Evolutionary conservation across 2,329 filamentous ascomycete species (phyloP).

Genomic region (Fusarium heterosporum): DNA sequence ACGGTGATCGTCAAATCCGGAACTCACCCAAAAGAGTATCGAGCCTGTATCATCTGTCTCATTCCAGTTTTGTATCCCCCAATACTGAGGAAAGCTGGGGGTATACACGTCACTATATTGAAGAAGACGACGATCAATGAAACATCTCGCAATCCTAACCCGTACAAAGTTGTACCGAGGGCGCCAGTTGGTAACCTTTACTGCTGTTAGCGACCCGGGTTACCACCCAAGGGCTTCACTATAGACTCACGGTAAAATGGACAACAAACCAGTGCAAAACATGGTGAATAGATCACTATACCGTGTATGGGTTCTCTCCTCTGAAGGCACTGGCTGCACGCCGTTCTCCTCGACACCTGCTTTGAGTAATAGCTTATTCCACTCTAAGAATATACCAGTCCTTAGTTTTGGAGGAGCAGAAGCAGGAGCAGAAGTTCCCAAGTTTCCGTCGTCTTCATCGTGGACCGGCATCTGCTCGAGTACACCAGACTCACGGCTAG

Average conservation of each 20-base stretch:
- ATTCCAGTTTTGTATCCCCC: constrained; percentile 68
- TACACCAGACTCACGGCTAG: background rate
- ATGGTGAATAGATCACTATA: constrained; percentile 70
- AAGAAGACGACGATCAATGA: constrained; percentile 71
- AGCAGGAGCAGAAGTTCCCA: constrained; percentile 51
- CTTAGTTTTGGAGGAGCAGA: constrained; percentile 48
- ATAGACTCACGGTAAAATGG: constrained; percentile 65
- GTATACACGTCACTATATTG: constrained; percentile 62
- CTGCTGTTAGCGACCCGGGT: constrained; percentile 12
- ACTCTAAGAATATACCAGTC: constrained; percentile 50
- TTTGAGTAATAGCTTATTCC: constrained; percentile 58
- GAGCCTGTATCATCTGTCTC: constrained; percentile 70
- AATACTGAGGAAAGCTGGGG: constrained; percentile 67
- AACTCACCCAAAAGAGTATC: constrained; percentile 67
- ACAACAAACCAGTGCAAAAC: constrained; percentile 69
- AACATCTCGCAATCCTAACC: constrained; percentile 65
- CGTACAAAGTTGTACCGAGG: constrained; percentile 65
- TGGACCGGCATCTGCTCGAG: background rate
- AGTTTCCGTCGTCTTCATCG: background rate
- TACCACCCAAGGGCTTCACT: background rate
- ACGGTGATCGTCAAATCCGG: background rate
- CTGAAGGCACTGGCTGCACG: constrained; percentile 65
- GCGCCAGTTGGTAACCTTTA: constrained; percentile 68
- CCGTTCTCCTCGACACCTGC: constrained; percentile 65
- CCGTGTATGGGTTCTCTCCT: constrained; percentile 64